Evolutionary conservation across 2,329 filamentous ascomycete species (phyloP).

Genomic region (Aplosporella prunicola): DNA sequence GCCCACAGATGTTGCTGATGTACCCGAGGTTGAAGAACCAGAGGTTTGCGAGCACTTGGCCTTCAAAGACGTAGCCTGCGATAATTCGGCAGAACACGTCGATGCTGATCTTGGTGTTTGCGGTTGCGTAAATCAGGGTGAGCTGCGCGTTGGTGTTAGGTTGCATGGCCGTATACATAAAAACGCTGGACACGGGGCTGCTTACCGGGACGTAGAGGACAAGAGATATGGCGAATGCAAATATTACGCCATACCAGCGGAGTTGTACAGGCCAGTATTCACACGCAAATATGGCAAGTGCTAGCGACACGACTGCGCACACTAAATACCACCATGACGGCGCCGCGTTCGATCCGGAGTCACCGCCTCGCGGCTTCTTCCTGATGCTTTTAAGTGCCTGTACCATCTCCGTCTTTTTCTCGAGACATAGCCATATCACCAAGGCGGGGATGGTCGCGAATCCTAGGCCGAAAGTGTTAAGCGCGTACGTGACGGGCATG

Average conservation of each 20-base stretch:
- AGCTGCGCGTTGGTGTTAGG: background rate
- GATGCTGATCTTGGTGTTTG: slow-evolving; percentile 7
- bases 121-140: slow-evolving; percentile 4
- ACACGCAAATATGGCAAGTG: slow-evolving; percentile 4
- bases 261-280: slow-evolving; percentile 7
- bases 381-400: background rate
- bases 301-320: background rate
- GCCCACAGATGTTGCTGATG: slow-evolving; percentile 2
- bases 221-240: slow-evolving; percentile 4
- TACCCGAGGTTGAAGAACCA: slow-evolving; percentile 10
- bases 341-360: background rate
- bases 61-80: slow-evolving; percentile 3
- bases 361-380: background rate
- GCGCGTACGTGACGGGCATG: slow-evolving; percentile 9
- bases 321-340: slow-evolving; percentile 5
- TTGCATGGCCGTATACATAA: no score
- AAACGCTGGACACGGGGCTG: background rate
- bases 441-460: slow-evolving; percentile 4
- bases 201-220: slow-evolving; percentile 2
- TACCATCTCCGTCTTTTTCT: slow-evolving; percentile 3
- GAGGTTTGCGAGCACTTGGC: slow-evolving; percentile 6
- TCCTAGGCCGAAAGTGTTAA: slow-evolving; percentile 5
- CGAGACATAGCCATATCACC: slow-evolving; percentile 3
- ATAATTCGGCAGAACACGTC: slow-evolving; percentile 8
- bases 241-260: slow-evolving; percentile 4